Evolutionary conservation across 2,329 filamentous ascomycete genomes (phyloP).

Genomic region (Cadophora sp.): DNA sequence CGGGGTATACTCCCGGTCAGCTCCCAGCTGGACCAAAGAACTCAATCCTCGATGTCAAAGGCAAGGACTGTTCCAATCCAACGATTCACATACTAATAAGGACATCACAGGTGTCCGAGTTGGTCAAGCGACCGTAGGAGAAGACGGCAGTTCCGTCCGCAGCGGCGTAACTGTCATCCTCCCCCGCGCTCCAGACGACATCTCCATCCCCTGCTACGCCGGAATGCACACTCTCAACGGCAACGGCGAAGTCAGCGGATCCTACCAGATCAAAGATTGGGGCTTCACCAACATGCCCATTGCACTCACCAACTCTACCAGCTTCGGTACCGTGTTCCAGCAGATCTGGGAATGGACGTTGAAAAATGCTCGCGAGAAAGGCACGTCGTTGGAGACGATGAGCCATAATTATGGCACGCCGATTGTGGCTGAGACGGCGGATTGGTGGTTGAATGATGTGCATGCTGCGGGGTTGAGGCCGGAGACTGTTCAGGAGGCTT

Average conservation of each 20-base stretch:
- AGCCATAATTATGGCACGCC: constrained; percentile 49
- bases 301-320: constrained; percentile 48
- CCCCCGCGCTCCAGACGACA: constrained; percentile 39
- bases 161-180: constrained; percentile 43
- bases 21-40: constrained; percentile 40
- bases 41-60: constrained; percentile 42
- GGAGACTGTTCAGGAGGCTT: constrained; percentile 59
- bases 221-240: constrained; percentile 42
- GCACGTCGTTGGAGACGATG: constrained; percentile 30
- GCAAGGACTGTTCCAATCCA: constrained; percentile 13
- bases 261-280: constrained; percentile 42
- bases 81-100: not conserved
- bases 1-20: constrained; percentile 40
- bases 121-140: constrained; percentile 40
- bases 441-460: constrained; percentile 66
- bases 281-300: constrained; percentile 43
- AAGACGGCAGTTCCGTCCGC: constrained; percentile 37
- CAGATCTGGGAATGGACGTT: constrained; percentile 40
- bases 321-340: constrained; percentile 46
- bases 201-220: constrained; percentile 41
- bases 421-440: constrained; percentile 67
- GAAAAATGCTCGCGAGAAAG: constrained; percentile 30
- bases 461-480: constrained; percentile 60
- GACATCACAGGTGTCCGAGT: constrained; percentile 38
- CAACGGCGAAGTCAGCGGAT: constrained; percentile 42